Evolutionary conservation across 371 early-diverging fungal genomes (phyloP), one percentile per base, ranked within the genome.

Genomic region (Dichotomocladium elegans): DNA sequence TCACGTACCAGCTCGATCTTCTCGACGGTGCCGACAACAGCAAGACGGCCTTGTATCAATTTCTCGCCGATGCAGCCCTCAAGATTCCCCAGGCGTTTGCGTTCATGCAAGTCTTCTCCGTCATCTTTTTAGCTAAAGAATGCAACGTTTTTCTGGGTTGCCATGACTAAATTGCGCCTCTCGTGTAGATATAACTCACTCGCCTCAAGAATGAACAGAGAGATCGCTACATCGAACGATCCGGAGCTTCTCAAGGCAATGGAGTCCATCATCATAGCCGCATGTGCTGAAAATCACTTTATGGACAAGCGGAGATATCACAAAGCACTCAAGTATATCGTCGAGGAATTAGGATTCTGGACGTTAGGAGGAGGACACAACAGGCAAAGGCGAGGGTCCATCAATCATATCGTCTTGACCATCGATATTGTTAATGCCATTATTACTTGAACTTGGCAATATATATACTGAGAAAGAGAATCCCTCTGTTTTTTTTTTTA

Each of bases 71-170:
- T 63, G 86, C 85, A 21, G 88, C 91, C 0, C 60, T 66, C 14
- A 66, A 78, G 17, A 70, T 84, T n/a, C 93, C 91, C 1, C 85
- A 90, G 51, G 80, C 85, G n/a, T 86, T 91, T 63, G 62, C 82
- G 5, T 61, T 88, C 10, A 73, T 91, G 86, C 88, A 82, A 35
- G 49, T 8, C n/a, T 71, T 78, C 66, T 35, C n/a, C n/a, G n/a
- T 24, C 21, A 40, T 4, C 14, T 50, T 27, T 26, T 4, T 14
- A 22, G 27, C 22, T 21, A 25, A 19, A 22, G 5, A 22, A 15
- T 19, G 21, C 2, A 21, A 29, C n/a, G 15, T 10, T 31, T 54
- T 28, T 21, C 28, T 33, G 19, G 29, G 19, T 54, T 81, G 84
- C 21, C 88, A 88, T 47, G 88, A 87, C 29, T 70, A 70, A 0